These are phyloP conservation scores for Debaryomyces robertsiae DNA, from an alignment of 1,139 yeast genomes.

Conservation along the genomic window DNA sequence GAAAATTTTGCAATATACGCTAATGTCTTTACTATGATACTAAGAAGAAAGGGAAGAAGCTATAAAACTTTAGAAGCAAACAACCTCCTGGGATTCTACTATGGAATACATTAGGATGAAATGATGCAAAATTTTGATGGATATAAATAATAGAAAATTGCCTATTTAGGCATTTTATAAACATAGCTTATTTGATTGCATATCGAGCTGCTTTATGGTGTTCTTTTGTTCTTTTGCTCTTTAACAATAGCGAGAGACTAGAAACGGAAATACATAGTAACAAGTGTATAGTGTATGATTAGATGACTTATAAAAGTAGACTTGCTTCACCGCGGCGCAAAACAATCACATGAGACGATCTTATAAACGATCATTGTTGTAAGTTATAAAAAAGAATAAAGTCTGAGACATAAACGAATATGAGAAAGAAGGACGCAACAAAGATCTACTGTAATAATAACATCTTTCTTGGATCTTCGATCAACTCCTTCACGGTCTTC, in stretches of 20 bases:
- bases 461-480: slow-evolving; percentile 99
- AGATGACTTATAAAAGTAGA: slow-evolving; percentile 8
- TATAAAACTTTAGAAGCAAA: slow-evolving; percentile 2
- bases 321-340: slow-evolving; percentile 2
- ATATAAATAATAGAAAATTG: slow-evolving; percentile 11
- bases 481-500: slow-evolving; percentile 92
- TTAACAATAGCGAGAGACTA: background rate
- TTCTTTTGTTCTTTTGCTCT: slow-evolving; percentile 10
- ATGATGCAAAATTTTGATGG: slow-evolving; percentile 12
- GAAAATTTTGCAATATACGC: background rate
- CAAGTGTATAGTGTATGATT: slow-evolving; percentile 4
- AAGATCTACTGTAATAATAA: slow-evolving; percentile 56
- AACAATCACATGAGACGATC: slow-evolving; percentile 6
- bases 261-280: slow-evolving; percentile 1
- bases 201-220: slow-evolving; percentile 6
- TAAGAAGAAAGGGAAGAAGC: slow-evolving; percentile 4
- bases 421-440: background rate
- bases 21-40: background rate
- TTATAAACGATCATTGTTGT: background rate
- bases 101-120: slow-evolving; percentile 17
- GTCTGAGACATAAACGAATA: slow-evolving; percentile 7
- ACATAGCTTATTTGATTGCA: slow-evolving; percentile 17
- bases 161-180: slow-evolving; percentile 27
- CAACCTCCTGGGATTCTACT: slow-evolving; percentile 4
- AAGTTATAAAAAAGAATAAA: slow-evolving; percentile 5